A percentile compares a stretch with the other conserved stretches of the same genome.
Conservation (phyloP, 78 protist genomes). For the Speleostelium caveatum region DNA sequence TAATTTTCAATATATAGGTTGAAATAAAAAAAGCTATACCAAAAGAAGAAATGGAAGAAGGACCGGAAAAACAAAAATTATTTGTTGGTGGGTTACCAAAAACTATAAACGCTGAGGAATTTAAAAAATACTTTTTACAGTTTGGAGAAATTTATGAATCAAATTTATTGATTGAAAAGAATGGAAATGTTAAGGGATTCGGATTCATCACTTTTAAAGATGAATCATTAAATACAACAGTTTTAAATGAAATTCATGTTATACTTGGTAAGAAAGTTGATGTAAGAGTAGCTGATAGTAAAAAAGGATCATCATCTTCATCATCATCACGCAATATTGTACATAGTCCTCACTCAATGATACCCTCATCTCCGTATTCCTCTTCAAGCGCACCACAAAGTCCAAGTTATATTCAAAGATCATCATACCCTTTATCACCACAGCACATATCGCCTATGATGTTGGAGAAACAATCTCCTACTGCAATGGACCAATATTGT, state of each 20-base stretch:
- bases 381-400: no score
- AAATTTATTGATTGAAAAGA: conserved; percentile 39
- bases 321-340: no score
- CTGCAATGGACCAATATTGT: no score
- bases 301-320: no score
- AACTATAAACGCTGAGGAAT: neutral
- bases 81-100: conserved; percentile 76
- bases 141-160: conserved; percentile 58
- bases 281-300: conserved; percentile 64
- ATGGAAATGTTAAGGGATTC: conserved; percentile 49
- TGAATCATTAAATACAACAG: conserved; percentile 5
- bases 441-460: no score
- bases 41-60: conserved; percentile 65
- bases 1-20: neutral
- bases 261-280: conserved; percentile 60
- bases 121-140: conserved; percentile 34
- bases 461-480: no score
- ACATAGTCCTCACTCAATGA: no score
- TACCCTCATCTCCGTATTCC: no score
- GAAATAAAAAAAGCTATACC: conserved; percentile 75
- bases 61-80: conserved; percentile 40
- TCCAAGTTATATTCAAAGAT: no score
- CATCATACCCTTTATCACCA: no score
- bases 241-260: conserved; percentile 22
- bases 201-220: conserved; percentile 61